Conservation (phyloP, 2,329 filamentous ascomycete species). For the Beauveria brongniartii region DNA sequence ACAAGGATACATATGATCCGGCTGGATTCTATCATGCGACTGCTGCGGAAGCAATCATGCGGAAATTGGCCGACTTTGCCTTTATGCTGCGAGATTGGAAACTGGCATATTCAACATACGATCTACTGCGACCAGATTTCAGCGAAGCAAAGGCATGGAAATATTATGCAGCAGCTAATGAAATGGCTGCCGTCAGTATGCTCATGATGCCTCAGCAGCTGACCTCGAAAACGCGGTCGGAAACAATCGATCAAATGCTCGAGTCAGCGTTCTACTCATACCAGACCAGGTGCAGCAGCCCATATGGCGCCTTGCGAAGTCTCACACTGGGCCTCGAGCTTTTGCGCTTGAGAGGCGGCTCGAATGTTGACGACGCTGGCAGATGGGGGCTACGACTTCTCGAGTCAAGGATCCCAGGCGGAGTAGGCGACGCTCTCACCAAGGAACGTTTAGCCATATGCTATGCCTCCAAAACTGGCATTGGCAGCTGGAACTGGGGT, state of each 20-base stretch:
- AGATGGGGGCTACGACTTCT: constrained; percentile 76
- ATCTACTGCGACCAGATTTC: constrained; percentile 81
- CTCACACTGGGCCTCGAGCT: constrained; percentile 73
- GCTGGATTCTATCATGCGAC: constrained; percentile 78
- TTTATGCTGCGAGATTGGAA: constrained; percentile 98
- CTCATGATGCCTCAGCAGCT: constrained; percentile 67
- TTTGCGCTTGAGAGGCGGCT: constrained; percentile 69
- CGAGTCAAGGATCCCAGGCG: constrained; percentile 67
- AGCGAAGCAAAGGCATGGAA: constrained; percentile 95
- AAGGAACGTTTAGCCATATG: constrained; percentile 81
- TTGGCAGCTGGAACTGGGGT: constrained; percentile 60
- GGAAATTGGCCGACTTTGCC: constrained; percentile 87
- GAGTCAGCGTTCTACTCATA: constrained; percentile 92
- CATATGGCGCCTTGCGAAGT: constrained; percentile 73
- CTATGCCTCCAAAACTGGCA: constrained; percentile 65
- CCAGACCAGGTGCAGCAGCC: constrained; percentile 69
- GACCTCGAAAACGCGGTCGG: constrained; percentile 67
- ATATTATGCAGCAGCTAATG: constrained; percentile 86
- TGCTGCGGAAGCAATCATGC: constrained; percentile 79
- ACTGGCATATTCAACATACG: constrained; percentile 83
- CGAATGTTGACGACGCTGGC: constrained; percentile 77
- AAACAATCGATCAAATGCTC: constrained; percentile 78
- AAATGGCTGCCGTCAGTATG: constrained; percentile 85
- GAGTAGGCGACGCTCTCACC: constrained; percentile 71
- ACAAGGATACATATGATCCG: constrained; percentile 67